Percentiles rank a stretch among this genome's conserved stretches.
Conservation (phyloP, 2,329 filamentous ascomycete species). For the Exserohilum turcica region DNA sequence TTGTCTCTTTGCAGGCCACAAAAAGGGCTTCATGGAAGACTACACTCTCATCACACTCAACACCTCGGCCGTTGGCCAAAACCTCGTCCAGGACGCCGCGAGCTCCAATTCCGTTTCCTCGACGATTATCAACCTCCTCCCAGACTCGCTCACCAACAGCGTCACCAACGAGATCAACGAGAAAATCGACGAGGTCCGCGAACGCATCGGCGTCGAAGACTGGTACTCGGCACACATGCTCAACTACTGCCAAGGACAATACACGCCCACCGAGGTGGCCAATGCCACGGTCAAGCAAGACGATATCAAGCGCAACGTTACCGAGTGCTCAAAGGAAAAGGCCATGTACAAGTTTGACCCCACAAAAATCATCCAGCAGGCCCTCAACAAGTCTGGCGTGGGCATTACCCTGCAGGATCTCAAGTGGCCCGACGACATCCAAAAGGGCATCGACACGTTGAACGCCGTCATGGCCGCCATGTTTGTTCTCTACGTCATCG, state of each 20-base stretch:
- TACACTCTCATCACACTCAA: constrained; percentile 66
- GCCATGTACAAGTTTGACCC: constrained; percentile 64
- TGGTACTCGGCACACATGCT: constrained; percentile 67
- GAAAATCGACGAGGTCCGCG: constrained; percentile 54
- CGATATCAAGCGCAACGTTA: constrained; percentile 58
- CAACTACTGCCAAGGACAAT: constrained; percentile 62
- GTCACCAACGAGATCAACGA: constrained; percentile 41
- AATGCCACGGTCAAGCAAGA: constrained; percentile 51
- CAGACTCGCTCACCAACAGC: constrained; percentile 42
- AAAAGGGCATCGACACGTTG: constrained; percentile 59
- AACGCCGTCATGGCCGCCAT: constrained; percentile 57
- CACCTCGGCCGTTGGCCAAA: constrained; percentile 59
- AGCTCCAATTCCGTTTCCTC: constrained; percentile 29
- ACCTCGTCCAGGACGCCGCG: constrained; percentile 33
- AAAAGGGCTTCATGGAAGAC: constrained; percentile 60
- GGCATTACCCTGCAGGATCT: constrained; percentile 59
- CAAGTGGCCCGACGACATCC: constrained; percentile 62
- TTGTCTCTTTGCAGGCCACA: constrained; percentile 65
- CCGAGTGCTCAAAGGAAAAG: constrained; percentile 59
- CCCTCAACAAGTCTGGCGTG: constrained; percentile 51
- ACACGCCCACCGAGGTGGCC: constrained; percentile 49
- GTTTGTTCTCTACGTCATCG: constrained; percentile 65
- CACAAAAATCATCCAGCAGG: constrained; percentile 54
- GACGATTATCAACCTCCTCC: constrained; percentile 44
- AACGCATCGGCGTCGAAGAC: constrained; percentile 60